Conservation (phyloP, 1,284 basidiomycete species). For the Puccinia horiana region DNA sequence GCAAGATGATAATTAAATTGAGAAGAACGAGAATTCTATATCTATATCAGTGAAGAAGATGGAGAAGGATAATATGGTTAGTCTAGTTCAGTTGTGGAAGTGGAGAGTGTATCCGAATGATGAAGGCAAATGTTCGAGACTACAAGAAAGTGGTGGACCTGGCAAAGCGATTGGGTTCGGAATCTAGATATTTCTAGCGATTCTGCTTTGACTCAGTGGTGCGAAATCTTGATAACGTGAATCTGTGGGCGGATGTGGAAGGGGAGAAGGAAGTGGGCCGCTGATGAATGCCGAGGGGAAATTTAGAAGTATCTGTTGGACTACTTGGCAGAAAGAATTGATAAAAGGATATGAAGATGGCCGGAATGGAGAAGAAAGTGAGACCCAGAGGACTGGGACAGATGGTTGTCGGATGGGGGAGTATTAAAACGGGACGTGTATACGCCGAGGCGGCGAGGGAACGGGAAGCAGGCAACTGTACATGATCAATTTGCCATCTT, state of each 20-base stretch:
- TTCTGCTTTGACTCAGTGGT: neutral
- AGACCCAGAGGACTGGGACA: neutral
- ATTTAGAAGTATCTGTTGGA: neutral
- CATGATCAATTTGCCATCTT: neutral
- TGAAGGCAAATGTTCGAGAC: neutral
- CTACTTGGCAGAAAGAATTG: no score
- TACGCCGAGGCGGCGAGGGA: neutral
- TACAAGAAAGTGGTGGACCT: neutral
- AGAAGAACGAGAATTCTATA: slow-evolving; percentile 20
- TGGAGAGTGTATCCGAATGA: neutral
- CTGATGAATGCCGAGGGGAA: neutral
- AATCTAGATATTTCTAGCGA: neutral
- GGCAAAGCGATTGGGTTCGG: neutral
- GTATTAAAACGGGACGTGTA: neutral
- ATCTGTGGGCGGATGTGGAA: neutral
- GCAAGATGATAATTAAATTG: slow-evolving; percentile 28
- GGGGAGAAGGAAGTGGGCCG: neutral
- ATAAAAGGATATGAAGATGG: neutral
- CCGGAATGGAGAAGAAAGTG: neutral
- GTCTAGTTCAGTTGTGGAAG: neutral
- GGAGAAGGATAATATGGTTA: neutral
- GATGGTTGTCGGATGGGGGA: neutral
- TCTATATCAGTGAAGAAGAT: neutral
- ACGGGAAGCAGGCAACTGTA: neutral
- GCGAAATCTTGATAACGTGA: neutral